Evolutionary conservation across 305 asterid species (phyloP), one percentile per base, ranked within the genome.

Genomic region (Solanum hybrid): DNA sequence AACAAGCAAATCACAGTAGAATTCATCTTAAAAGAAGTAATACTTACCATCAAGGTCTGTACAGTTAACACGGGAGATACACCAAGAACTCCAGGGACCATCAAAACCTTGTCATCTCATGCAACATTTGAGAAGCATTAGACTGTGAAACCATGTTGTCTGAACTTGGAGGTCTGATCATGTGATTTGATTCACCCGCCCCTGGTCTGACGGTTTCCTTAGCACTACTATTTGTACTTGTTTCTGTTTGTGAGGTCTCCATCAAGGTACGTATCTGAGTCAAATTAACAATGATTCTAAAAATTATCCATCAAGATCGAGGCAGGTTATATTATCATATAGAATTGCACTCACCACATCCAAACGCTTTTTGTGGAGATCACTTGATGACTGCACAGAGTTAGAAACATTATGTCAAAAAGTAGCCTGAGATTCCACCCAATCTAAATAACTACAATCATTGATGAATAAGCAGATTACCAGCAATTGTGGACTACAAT

Each of bases 361-460:
- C 91, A 95, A 92, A 89, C 99, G 99, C 93, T 94, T 97, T 88
- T 94, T 94, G 95, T 97, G 99, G 90, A 84, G 92, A 73, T 96
- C 98, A 88, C 93, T 92, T 38, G 95, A 93, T 89, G 94, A 90
- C 98, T 96, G 99, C 98, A 94, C 41, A 87, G 90, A 75, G 92
- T 51, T 88, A 31, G 79, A 72, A 86, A 78, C 22, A 85, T 73
- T 41, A 33, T 17, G 70, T 86, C 75, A 90, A 72, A 34, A 13
- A 37, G 37, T 24, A 27, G n/a, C n/a, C 15, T 76, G 45, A 76
- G n/a, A 22, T 39, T 51, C 51, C 38, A 83, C 75, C 75, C 88
- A 45, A 61, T 11, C 31, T 9, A 83, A 79, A 17, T 45, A 83
- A 70, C 34, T 36, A n/a, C 36, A 87, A 24, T 86, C 90, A 70